Evolutionary conservation across 139 green algal species (phyloP), one percentile per base, ranked within the genome.

Genomic region (Micractinium conductrix): DNA sequence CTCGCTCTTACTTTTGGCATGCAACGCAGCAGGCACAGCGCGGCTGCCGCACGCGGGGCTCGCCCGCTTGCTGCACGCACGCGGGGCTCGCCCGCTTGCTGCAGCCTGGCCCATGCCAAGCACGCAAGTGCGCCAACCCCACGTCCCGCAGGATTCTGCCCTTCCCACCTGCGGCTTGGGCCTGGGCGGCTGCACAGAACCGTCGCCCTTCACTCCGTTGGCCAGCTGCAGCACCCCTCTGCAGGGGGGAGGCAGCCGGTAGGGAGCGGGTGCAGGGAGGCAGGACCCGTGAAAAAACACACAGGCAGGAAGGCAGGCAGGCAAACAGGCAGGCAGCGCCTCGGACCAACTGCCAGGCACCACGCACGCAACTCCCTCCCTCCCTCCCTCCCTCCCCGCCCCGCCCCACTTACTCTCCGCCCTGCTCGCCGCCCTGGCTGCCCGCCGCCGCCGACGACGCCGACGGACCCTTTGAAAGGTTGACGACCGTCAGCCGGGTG

Each of bases 401-500:
- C 26, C 43, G 30, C 45, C 45, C 1, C 16, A 7, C 74, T 68
- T 21, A 62, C 53, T 30, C 48, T 58, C 10, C 48, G 48, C 53
- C 53, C 53, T 37, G n/a, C 21, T 1, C 1, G 19, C 40, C 60
- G 24, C 1, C 76, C 58, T 83, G 48, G 26, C 81, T 53, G 68
- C 63, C 28, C 30, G 45, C 68, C 30, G 10, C 76, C 55, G 33
- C 45, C 22, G n/a, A 55, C 37, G 6, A 22, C 30, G 2, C 28
- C 16, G n/a, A n/a, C n/a, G 33, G 78, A 6, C 58, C 42, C 76
- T 68, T 87, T 53, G 74, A 30, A 17, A 87, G 50, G 37, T 87
- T 85, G 43, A 87, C 83, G 22, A 95, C 45, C 33, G 95, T 98
- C 62, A 98, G 91, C 16, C 96, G 87, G 28, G 88, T 95, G 85